Base-by-base conservation (phyloP, 1,284 basidiomycete species). In the Ceratobasidium sp. region DNA sequence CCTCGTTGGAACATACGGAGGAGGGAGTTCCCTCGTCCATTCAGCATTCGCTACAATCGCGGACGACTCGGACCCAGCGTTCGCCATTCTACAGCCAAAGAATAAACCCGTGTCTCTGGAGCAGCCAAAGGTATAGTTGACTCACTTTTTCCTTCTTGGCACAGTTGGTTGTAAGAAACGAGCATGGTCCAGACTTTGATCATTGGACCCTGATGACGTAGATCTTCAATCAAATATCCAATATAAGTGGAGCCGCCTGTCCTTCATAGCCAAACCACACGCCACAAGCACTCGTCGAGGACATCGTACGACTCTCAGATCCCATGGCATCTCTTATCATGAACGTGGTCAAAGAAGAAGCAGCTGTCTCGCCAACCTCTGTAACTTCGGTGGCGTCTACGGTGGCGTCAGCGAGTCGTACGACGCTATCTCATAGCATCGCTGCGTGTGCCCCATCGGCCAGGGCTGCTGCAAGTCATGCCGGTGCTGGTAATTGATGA, bases 61-160 rank as follows among this genome's bases (percentile, higher is more conserved):
- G 14, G 8, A 23, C 48, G 23, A 50, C 6, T 14, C 8, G 8
- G 48, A 5, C 21, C 23, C 48, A 2, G 21, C 18, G 23, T 23
- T 26, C 26, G 48, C 6, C 48, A 50, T 50, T 50, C 23, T 50
- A 14, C 26, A 50, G 48, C 48, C 23, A 6, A 26, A 6, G 26
- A 8, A 23, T 50, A 26, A 3, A 4, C 48, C 26, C 18, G 48
- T 23, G 6, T 28, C 3, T 28, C 26, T 23, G 48, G 26, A 14
- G 48, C 21, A 50, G 48, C 48, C 21, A 23, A 50, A 26, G 21
- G 26, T 50, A 4, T 28, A 28, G 76, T 4, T 8, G 26, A 50
- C 85, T 26, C 48, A 4, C 26, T 26, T 23, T 50, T 28, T 26
- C 6, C 21, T 2, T 18, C 48, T 3, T 6, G 4, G 5, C 6